Evolutionary conservation across 1,284 basidiomycete species (phyloP).

Genomic region (Anthracocystis walkeri): DNA sequence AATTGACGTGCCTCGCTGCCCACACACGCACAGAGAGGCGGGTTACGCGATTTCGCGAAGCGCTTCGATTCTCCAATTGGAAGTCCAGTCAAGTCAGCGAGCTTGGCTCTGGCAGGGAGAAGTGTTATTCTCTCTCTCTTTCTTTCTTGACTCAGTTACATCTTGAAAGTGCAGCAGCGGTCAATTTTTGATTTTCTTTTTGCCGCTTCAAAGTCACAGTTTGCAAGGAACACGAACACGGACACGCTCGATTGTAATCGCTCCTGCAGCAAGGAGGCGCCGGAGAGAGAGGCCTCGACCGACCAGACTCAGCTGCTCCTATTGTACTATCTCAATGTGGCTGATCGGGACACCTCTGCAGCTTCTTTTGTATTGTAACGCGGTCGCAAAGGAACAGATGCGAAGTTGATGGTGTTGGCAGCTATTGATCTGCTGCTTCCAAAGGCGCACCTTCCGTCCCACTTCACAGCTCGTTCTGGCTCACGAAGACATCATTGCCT

Average conservation of each 20-base stretch:
- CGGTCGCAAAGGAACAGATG: neutral
- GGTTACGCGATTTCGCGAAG: constrained; percentile 5
- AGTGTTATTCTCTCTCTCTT: too few species aligned
- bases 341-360: neutral
- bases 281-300: too few species aligned
- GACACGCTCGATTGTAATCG: neutral
- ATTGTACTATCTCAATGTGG: neutral
- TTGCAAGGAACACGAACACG: constrained; percentile 2
- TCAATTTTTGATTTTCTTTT: constrained; percentile 1
- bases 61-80: constrained; percentile 4
- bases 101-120: neutral
- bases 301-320: neutral
- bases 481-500: too few species aligned
- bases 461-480: neutral
- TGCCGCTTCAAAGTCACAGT: neutral
- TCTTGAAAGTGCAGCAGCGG: constrained; percentile 5
- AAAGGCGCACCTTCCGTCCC: neutral
- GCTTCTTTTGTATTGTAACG: neutral
- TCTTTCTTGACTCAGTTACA: too few species aligned
- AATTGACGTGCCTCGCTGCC: constrained; percentile 10
- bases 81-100: neutral
- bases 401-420: constrained; percentile 1
- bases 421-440: neutral
- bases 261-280: constrained; percentile 10
- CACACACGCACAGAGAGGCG: neutral